These are phyloP conservation scores for Breviolum minutum DNA, from an alignment of 73 alveolate species.

Conservation along the genomic window DNA sequence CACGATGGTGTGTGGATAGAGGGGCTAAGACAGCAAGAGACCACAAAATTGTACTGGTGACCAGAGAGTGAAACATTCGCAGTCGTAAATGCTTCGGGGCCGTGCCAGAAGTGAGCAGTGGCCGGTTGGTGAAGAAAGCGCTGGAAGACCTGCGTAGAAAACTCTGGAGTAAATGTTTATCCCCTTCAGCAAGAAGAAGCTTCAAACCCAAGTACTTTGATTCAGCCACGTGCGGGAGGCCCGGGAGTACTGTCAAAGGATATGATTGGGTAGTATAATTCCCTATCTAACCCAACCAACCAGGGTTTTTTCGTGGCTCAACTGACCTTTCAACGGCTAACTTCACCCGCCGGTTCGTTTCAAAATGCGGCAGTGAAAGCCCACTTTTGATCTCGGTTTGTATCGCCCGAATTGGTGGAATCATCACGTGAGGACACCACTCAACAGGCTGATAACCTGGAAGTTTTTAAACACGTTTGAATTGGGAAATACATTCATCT, in stretches of 20 bases:
- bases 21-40: neutral
- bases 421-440: no score
- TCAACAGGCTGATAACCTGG: no score
- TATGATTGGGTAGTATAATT: no score
- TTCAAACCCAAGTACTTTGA: neutral
- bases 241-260: neutral
- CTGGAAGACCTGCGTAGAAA: neutral
- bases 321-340: no score
- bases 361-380: no score
- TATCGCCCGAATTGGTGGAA: no score
- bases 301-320: no score
- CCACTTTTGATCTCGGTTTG: no score
- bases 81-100: neutral
- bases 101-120: neutral
- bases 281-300: no score
- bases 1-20: neutral
- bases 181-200: neutral
- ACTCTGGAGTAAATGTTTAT: neutral
- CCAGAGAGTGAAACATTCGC: neutral
- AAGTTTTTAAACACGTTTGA: no score
- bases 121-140: neutral
- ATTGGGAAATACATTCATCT: no score
- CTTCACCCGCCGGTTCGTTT: no score
- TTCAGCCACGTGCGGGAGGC: neutral
- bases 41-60: neutral